A percentile compares a stretch with the other conserved stretches of the same genome.
These are phyloP conservation scores for Thielaviopsis populi DNA, from an alignment of 2,329 filamentous ascomycete genomes.

Conservation along the genomic window DNA sequence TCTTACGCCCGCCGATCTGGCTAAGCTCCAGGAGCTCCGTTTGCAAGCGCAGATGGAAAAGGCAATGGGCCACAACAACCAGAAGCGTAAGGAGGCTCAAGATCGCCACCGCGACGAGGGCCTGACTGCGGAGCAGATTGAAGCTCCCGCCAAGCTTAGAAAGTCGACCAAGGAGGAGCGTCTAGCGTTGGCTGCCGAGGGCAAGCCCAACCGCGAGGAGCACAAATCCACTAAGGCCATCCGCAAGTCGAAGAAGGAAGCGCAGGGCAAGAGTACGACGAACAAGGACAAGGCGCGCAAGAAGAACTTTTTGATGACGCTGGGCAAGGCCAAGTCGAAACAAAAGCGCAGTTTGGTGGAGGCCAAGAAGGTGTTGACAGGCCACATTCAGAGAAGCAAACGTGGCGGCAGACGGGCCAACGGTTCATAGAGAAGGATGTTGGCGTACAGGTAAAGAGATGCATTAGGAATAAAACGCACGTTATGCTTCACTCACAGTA, in stretches of 20 bases:
- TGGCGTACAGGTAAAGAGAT: background rate
- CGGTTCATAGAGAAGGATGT: conserved; percentile 22
- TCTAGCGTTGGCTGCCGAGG: conserved; percentile 66
- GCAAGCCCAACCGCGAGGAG: conserved; percentile 60
- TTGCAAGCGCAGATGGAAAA: conserved; percentile 57
- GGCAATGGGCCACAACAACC: conserved; percentile 31
- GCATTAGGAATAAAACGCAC: background rate
- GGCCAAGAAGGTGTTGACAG: conserved; percentile 63
- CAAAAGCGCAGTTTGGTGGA: conserved; percentile 86
- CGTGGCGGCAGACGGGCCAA: conserved; percentile 73
- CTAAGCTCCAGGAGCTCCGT: conserved; percentile 81
- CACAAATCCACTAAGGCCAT: conserved; percentile 78
- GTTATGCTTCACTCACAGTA: too few species aligned
- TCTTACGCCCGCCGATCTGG: conserved; percentile 88
- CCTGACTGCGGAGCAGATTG: conserved; percentile 80
- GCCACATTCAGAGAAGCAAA: conserved; percentile 71
- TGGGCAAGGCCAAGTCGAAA: conserved; percentile 91
- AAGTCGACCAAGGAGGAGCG: conserved; percentile 85
- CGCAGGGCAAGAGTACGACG: conserved; percentile 85
- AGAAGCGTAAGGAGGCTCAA: conserved; percentile 34
- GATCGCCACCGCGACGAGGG: conserved; percentile 69
- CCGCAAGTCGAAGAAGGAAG: conserved; percentile 72
- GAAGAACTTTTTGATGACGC: conserved; percentile 98
- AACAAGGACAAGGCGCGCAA: conserved; percentile 92
- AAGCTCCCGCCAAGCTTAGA: conserved; percentile 65